Base-by-base conservation (phyloP, 1,284 basidiomycete genomes). In the Coniferiporia sulphurascens region DNA sequence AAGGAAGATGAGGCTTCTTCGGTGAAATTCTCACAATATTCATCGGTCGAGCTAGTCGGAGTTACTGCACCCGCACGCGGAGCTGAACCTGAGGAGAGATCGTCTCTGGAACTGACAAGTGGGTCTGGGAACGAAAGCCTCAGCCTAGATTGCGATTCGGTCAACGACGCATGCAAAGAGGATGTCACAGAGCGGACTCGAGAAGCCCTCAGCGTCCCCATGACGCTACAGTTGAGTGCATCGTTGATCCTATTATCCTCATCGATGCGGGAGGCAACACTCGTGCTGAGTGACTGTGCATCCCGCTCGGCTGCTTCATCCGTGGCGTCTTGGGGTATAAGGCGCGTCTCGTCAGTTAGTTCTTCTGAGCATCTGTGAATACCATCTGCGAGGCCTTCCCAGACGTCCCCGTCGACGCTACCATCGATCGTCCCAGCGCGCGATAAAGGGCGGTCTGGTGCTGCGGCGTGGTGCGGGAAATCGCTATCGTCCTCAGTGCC, bases 101-200 rank as follows among this genome's bases (percentile, higher is more conserved):
- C 60, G 21, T 59, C 54, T 17, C 32, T 48, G 32, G 61, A 53
- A 15, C 57, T 48, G 15, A 55, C 10, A 9, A 62, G 54, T 12
- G 61, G 61, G 45, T 62, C 61, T 22, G 61, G 61, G 48, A 62
- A 62, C 13, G 61, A 62, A n/a, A 62, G 57, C 46, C 61, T 56
- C 35, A 62, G 58, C 53, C 56, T 62, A 15, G 61, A 62, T 55
- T 62, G 60, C 12, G 61, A 59, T 52, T 62, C 61, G 17, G 58
- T 52, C 27, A 62, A 38, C 10, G 57, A 59, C 12, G 53, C 43
- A 45, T 59, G 57, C 43, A 59, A 48, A 36, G 61, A 59, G 12
- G 48, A 54, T 3, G 53, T 21, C n/a, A 34, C 50, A 48, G 61
- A 59, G 34, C 61, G 61, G 6, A 44, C 46, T 27, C 61, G 52